Percentiles rank a stretch among this genome's conserved stretches.
Evolutionary conservation across 371 early-diverging fungal species (phyloP).

Genomic region (Saksenaea oblongispora): DNA sequence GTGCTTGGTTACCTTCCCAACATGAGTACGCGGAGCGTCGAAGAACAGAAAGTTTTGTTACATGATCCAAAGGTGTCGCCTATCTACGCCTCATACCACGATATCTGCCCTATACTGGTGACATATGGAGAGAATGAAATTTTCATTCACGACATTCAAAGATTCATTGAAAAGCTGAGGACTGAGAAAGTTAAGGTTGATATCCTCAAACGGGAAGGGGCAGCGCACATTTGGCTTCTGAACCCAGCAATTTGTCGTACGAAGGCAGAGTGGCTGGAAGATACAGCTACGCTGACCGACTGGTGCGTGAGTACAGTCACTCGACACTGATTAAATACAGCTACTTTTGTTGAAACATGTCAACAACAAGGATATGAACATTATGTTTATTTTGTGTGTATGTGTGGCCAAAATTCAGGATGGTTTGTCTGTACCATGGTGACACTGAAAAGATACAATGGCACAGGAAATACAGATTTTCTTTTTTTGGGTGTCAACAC

Average conservation of each 20-base stretch:
- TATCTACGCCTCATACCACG: slow-evolving; percentile 22
- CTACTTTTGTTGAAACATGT: too few relatives aligned
- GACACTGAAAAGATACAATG: too few relatives aligned
- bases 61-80: slow-evolving; percentile 23
- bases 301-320: neutral
- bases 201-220: slow-evolving; percentile 20
- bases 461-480: too few relatives aligned
- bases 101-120: slow-evolving; percentile 28
- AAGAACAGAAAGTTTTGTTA: slow-evolving; percentile 9
- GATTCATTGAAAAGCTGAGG: slow-evolving; percentile 17
- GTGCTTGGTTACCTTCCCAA: slow-evolving; percentile 2
- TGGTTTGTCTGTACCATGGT: too few relatives aligned
- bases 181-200: slow-evolving; percentile 30
- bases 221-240: slow-evolving; percentile 31
- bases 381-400: too few relatives aligned
- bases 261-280: neutral
- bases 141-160: slow-evolving; percentile 29
- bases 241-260: neutral
- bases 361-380: too few relatives aligned
- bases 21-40: slow-evolving; percentile 3
- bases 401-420: too few relatives aligned
- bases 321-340: neutral
- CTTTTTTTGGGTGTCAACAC: too few relatives aligned
- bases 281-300: neutral
- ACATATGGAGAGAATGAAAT: slow-evolving; percentile 30